Conservation (phyloP, 495 filamentous ascomycete species). For the Aspergillus baeticus region DNA sequence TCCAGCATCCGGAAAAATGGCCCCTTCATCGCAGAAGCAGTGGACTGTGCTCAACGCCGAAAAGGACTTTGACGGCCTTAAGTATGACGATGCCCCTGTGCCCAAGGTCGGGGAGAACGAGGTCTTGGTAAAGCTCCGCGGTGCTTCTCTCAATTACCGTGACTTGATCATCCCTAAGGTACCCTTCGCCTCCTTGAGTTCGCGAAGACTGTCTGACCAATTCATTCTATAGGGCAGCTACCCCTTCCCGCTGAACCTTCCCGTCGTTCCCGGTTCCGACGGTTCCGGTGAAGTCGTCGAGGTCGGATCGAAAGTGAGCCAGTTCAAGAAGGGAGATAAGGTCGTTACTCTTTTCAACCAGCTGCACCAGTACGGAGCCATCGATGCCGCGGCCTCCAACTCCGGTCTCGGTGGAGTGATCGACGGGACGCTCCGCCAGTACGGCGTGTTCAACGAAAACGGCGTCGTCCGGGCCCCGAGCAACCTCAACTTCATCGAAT, state of each 20-base stretch:
- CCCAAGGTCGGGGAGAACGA: constrained; percentile 67
- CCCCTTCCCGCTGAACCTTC: constrained; percentile 57
- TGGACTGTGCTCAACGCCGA: constrained; percentile 58
- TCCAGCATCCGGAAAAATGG: constrained; percentile 30
- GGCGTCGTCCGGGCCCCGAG: constrained; percentile 68
- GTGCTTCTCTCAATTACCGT: constrained; percentile 79
- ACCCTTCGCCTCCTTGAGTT: not conserved
- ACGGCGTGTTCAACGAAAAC: constrained; percentile 66
- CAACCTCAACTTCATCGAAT: constrained; percentile 1
- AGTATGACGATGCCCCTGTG: constrained; percentile 51
- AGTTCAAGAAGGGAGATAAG: constrained; percentile 69
- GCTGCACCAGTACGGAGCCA: constrained; percentile 60
- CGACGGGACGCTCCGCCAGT: constrained; percentile 71
- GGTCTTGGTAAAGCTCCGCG: constrained; percentile 73
- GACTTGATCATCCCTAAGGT: constrained; percentile 75
- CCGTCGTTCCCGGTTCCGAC: constrained; percentile 72
- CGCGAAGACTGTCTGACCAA: not conserved
- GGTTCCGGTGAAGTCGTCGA: constrained; percentile 72
- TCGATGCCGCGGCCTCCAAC: constrained; percentile 37
- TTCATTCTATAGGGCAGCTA: constrained; percentile 55
- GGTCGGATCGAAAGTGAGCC: constrained; percentile 63
- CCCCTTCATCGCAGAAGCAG: constrained; percentile 58
- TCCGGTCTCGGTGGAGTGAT: constrained; percentile 70
- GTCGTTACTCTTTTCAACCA: constrained; percentile 82
- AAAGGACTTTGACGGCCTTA: constrained; percentile 60